These are phyloP conservation scores for Apodospora peruviana DNA, from an alignment of 495 filamentous ascomycete genomes.

Conservation along the genomic window DNA sequence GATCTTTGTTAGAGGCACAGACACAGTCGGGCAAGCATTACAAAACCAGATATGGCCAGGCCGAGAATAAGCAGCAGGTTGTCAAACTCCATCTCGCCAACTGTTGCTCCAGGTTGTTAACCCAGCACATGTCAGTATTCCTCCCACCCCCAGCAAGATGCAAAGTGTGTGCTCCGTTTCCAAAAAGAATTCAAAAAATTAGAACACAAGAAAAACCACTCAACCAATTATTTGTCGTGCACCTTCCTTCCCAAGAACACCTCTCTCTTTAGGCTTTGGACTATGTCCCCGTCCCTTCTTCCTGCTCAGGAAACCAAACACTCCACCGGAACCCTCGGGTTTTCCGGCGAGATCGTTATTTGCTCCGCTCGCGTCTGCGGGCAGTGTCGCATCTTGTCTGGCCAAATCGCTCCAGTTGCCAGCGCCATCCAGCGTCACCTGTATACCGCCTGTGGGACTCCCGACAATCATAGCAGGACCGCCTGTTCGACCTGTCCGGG, in stretches of 20 bases:
- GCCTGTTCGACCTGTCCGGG: slow-evolving; percentile 27
- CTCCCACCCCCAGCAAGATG: too few species aligned
- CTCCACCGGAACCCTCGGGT: slow-evolving; percentile 52
- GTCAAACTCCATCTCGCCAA: too few species aligned
- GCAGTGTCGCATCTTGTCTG: slow-evolving; percentile 72
- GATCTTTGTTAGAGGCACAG: not conserved
- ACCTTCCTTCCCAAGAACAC: slow-evolving; percentile 92
- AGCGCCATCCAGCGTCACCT: slow-evolving; percentile 81
- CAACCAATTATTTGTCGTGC: slow-evolving; percentile 65
- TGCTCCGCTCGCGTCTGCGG: slow-evolving; percentile 54
- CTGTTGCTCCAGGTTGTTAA: too few species aligned
- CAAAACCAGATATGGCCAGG: too few species aligned
- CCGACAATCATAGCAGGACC: slow-evolving; percentile 53
- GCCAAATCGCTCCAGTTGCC: slow-evolving; percentile 88
- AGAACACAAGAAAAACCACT: not conserved
- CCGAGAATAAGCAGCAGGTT: too few species aligned
- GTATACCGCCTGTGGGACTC: slow-evolving; percentile 77
- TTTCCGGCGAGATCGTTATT: slow-evolving; percentile 37
- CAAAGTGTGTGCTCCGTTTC: too few species aligned
- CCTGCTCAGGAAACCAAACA: slow-evolving; percentile 82
- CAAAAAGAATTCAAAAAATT: not conserved
- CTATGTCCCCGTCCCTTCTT: slow-evolving; percentile 88
- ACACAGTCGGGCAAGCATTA: too few species aligned
- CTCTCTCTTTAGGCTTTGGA: slow-evolving; percentile 89
- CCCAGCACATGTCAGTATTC: too few species aligned